Base-by-base conservation (phyloP, 345 rosid genomes). In the Rhizophora apiculata region DNA sequence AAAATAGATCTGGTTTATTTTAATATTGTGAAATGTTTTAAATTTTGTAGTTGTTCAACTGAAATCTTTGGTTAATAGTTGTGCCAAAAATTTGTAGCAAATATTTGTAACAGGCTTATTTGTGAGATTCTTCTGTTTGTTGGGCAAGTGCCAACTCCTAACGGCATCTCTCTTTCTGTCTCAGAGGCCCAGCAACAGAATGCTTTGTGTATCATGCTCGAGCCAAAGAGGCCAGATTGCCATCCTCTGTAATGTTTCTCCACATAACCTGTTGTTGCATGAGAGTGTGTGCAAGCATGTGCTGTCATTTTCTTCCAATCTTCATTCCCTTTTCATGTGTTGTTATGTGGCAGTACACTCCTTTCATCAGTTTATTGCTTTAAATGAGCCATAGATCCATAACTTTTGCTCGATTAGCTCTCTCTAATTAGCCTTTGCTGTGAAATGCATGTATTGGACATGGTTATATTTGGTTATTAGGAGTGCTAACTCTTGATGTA, bases 131-230 rank as follows among this genome's bases (percentile, higher is more conserved):
- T 34, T 46, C 26, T 15, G 19, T 59, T 60, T 67, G 32, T 68
- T 72, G 67, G 24, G 1, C 18, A 15, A 11, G 16, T 3, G 49
- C 49, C 8, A 43, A 43, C 49, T 43, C 49, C 59, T 70, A 46
- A 30, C 29, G 0, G 56, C 49, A 62, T 26, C 15, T 49, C 34
- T 74, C 65, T 69, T 72, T 71, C 59, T 73, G 26, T 86, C 80
- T 64, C 88, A 95, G 94, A 79, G 99, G 98, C 71, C 98, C 98
- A 21, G 97, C 97, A 46, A 95, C 99, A 52, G 91, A 95, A 76
- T 92, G 98, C 74, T 86, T 84, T 68, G 75, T 95, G 73, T 85
- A 87, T 79, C 98, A 84, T 81, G 99, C 98, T 68, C 92, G 97
- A 65, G 98, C 97, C 7, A 72, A 82, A 20, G 83, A 87, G 75